Percentiles rank a stretch among this genome's conserved stretches.
These are phyloP conservation scores for Metschnikowia borealis DNA, from an alignment of 805 yeast species.

Conservation along the genomic window DNA sequence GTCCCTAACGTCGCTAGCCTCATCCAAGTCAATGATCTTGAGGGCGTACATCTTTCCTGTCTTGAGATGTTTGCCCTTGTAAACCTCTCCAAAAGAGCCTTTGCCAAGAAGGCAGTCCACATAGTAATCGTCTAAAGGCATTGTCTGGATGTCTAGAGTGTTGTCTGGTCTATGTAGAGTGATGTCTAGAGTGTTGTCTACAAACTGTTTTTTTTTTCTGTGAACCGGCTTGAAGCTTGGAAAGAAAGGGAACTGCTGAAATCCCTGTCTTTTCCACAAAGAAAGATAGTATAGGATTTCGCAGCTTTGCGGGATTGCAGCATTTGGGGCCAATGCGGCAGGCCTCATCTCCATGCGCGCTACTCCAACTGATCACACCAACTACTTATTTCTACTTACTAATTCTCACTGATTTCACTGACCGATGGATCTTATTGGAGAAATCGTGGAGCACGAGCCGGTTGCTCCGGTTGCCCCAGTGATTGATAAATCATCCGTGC, in stretches of 20 bases:
- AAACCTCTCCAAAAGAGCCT: slow-evolving; percentile 88
- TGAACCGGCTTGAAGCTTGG: neutral
- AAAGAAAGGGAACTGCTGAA: neutral
- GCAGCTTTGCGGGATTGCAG: slow-evolving; percentile 6
- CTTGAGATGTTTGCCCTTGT: slow-evolving; percentile 42
- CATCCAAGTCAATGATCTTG: slow-evolving; percentile 81
- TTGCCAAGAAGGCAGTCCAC: slow-evolving; percentile 46
- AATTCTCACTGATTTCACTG: neutral
- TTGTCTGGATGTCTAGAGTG: neutral
- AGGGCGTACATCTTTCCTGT: slow-evolving; percentile 62
- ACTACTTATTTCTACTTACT: no score
- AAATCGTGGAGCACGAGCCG: slow-evolving; percentile 62
- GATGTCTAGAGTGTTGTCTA: no score
- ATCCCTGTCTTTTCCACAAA: slow-evolving; percentile 1
- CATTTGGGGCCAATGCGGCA: neutral
- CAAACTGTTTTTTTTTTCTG: neutral
- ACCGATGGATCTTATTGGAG: slow-evolving; percentile 65
- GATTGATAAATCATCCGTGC: slow-evolving; percentile 10
- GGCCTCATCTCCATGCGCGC: slow-evolving; percentile 4
- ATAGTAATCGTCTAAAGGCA: slow-evolving; percentile 18
- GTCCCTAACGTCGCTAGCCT: slow-evolving; percentile 62
- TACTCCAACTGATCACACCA: neutral
- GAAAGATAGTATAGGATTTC: neutral
- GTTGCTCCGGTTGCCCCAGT: slow-evolving; percentile 25
- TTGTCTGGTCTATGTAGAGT: no score